phyloP scores from a whole-genome alignment of 2,329 filamentous ascomycete genomes.

The Chalaropsis ovoidea region DNA sequence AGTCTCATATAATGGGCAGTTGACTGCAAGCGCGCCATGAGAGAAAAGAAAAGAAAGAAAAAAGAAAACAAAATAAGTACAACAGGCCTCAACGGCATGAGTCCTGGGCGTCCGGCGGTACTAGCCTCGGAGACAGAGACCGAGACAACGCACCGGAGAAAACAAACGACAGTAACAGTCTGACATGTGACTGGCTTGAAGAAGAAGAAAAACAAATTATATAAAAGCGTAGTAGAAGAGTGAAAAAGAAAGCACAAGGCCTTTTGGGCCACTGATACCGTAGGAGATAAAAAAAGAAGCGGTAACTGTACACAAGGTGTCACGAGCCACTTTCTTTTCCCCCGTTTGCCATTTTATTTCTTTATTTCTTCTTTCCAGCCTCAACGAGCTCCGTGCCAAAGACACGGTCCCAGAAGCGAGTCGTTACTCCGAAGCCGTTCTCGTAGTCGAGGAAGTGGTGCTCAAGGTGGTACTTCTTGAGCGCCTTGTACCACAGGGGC shows the following conservation, averaged over 20 bases:
- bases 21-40: neutral
- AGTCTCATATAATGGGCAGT: neutral
- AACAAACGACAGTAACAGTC: neutral
- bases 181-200: neutral
- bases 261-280: neutral
- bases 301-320: too few relatives aligned
- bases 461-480: constrained; percentile 96
- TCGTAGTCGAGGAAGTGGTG: constrained; percentile 98
- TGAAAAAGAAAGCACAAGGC: neutral
- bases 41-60: too few relatives aligned
- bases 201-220: neutral
- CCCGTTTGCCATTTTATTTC: neutral
- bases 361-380: constrained; percentile 20
- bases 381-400: constrained; percentile 72
- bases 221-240: neutral
- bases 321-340: too few relatives aligned
- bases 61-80: too few relatives aligned
- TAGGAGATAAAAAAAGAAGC: neutral
- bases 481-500: constrained; percentile 74
- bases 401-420: constrained; percentile 85
- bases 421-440: constrained; percentile 94
- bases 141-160: neutral
- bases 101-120: too few relatives aligned
- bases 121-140: neutral
- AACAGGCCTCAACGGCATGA: too few relatives aligned